These are phyloP conservation scores for Torrubiella hemipterigena DNA, from an alignment of 2,329 filamentous ascomycete species.

Conservation along the genomic window DNA sequence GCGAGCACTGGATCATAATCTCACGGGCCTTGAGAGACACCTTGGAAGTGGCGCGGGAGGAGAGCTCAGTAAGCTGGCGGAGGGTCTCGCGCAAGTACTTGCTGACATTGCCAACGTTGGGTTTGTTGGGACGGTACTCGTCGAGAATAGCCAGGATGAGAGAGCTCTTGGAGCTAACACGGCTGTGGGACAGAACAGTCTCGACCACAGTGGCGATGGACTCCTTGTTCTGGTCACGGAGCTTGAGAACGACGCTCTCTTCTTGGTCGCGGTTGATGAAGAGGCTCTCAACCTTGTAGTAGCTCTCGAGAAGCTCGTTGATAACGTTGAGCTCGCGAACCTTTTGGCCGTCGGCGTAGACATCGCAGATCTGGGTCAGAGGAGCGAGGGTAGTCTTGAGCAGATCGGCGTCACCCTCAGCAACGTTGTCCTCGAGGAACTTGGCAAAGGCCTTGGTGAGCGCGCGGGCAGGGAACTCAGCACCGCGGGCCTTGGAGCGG, in stretches of 20 bases:
- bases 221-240: constrained; percentile 94
- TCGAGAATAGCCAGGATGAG: constrained; percentile 84
- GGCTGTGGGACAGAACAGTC: constrained; percentile 85
- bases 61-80: constrained; percentile 80
- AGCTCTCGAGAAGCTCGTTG: constrained; percentile 65
- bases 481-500: constrained; percentile 61
- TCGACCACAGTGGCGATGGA: constrained; percentile 76
- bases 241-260: constrained; percentile 84
- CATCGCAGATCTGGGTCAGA: constrained; percentile 62
- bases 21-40: constrained; percentile 95
- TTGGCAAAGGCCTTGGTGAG: constrained; percentile 73
- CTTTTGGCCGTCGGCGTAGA: constrained; percentile 82
- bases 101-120: constrained; percentile 73
- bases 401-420: constrained; percentile 57
- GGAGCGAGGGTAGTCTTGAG: constrained; percentile 65
- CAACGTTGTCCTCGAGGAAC: constrained; percentile 80
- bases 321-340: constrained; percentile 80
- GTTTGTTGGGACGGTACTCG: constrained; percentile 90
- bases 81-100: constrained; percentile 78
- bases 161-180: constrained; percentile 87
- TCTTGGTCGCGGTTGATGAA: constrained; percentile 85
- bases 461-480: constrained; percentile 86
- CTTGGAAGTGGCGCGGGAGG: constrained; percentile 71
- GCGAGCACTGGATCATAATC: constrained; percentile 90
- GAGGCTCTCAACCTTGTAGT: constrained; percentile 71